Evolutionary conservation across 2,329 filamentous ascomycete genomes (phyloP).

Genomic region (Apiospora sp.): DNA sequence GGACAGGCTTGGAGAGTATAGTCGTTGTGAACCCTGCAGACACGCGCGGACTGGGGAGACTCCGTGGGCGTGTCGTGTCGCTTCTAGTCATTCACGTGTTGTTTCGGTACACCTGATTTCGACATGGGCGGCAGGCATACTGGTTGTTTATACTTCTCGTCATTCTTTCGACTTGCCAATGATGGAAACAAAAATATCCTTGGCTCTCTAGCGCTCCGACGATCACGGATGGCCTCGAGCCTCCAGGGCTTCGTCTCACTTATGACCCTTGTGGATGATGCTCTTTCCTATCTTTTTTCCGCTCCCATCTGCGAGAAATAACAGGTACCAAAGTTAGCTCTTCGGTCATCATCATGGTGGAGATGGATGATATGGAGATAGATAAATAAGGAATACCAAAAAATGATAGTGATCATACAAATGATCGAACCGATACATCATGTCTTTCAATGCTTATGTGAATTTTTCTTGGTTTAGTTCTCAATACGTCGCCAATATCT

Average conservation of each 20-base stretch:
- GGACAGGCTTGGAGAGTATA: conserved; percentile 18
- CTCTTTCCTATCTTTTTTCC: conserved; percentile 16
- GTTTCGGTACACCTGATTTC: conserved; percentile 29
- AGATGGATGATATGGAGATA: conserved; percentile 9
- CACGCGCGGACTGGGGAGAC: background rate
- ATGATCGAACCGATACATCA: conserved; percentile 1
- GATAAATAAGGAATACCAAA: conserved; percentile 17
- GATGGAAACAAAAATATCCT: conserved; percentile 1
- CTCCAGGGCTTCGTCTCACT: conserved; percentile 25
- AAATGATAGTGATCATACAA: conserved; percentile 1
- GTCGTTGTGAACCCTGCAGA: background rate
- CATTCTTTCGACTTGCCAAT: conserved; percentile 27
- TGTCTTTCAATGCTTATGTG: background rate
- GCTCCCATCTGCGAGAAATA: background rate
- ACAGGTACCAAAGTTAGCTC: background rate
- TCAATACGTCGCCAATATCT: no score
- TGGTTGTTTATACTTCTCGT: conserved; percentile 29
- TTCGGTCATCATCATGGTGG: conserved; percentile 18
- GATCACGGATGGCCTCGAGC: conserved; percentile 13
- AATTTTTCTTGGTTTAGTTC: background rate
- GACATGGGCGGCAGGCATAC: conserved; percentile 33
- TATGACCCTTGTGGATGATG: conserved; percentile 27
- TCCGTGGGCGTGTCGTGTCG: background rate
- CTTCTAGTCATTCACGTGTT: background rate
- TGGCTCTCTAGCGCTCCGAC: conserved; percentile 13